A percentile compares a stretch with the other conserved stretches of the same genome.
These are phyloP conservation scores for Rosellinia necatrix DNA, from an alignment of 2,329 filamentous ascomycete species.

Conservation along the genomic window DNA sequence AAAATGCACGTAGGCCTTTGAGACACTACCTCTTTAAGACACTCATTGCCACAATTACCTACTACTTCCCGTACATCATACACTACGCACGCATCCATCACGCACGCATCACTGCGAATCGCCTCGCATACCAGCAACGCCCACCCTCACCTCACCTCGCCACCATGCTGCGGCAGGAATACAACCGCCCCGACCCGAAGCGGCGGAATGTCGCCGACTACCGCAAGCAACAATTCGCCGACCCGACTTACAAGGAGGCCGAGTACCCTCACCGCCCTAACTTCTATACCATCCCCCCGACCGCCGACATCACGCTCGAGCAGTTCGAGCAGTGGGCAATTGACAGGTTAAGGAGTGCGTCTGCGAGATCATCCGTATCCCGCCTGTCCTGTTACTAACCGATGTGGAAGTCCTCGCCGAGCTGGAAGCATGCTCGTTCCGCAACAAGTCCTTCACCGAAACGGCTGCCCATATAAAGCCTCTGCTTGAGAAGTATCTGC, in stretches of 20 bases:
- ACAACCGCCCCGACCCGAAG: slow-evolving; percentile 67
- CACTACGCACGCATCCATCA: not conserved
- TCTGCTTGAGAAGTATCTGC: slow-evolving; percentile 72
- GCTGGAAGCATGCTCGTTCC: slow-evolving; percentile 92
- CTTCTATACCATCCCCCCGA: slow-evolving; percentile 87
- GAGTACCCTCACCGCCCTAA: slow-evolving; percentile 87
- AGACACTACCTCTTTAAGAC: not conserved
- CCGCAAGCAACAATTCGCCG: slow-evolving; percentile 85
- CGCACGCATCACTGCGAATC: not conserved
- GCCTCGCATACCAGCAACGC: not conserved
- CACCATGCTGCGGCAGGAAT: slow-evolving; percentile 40
- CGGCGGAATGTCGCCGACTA: slow-evolving; percentile 76
- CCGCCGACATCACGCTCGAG: slow-evolving; percentile 91
- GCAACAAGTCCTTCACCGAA: slow-evolving; percentile 84
- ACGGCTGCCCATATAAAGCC: slow-evolving; percentile 83
- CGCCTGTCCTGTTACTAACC: slow-evolving; percentile 10
- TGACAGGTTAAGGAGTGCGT: slow-evolving; percentile 77
- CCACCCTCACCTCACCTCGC: not conserved
- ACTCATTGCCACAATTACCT: not conserved
- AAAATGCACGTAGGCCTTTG: not conserved
- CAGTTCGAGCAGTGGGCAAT: slow-evolving; percentile 99
- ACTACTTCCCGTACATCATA: not conserved
- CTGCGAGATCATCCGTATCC: not conserved
- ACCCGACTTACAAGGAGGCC: slow-evolving; percentile 74
- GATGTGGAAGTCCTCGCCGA: slow-evolving; percentile 72